A percentile compares a stretch with the other conserved stretches of the same genome.
phyloP scores from a whole-genome alignment of 23 red algal genomes.

The Gracilaria gracilis region DNA sequence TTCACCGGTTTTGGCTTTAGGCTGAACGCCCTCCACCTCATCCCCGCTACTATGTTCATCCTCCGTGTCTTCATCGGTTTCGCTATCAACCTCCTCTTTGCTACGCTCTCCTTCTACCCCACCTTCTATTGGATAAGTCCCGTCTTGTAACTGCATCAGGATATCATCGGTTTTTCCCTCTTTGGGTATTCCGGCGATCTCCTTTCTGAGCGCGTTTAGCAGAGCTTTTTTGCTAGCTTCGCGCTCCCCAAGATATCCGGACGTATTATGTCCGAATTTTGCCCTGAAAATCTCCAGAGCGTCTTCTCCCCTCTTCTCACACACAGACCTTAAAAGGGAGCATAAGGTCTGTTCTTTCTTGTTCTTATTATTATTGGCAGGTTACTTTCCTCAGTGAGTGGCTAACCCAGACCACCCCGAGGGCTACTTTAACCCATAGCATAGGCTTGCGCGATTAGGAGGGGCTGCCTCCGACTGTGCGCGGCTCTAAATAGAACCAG shows the following conservation, averaged over 20 bases:
- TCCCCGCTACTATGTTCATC: too few species aligned
- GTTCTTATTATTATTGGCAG: neutral
- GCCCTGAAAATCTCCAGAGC: neutral
- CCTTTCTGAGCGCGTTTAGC: neutral
- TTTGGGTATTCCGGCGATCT: neutral
- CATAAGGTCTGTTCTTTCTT: too few species aligned
- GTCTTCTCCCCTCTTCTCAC: neutral
- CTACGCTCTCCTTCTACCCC: too few species aligned
- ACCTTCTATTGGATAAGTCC: too few species aligned
- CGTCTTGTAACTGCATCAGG: neutral
- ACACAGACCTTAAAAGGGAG: neutral
- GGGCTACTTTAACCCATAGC: slow-evolving; percentile 6
- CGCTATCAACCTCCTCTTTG: too few species aligned
- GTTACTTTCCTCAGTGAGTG: neutral
- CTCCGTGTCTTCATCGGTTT: too few species aligned
- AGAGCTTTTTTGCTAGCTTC: neutral
- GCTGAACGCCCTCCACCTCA: too few species aligned
- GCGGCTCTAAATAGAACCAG: slow-evolving; percentile 23
- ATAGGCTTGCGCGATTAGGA: slow-evolving; percentile 25
- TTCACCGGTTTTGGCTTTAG: too few species aligned
- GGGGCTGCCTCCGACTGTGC: slow-evolving; percentile 33
- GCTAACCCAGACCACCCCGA: neutral
- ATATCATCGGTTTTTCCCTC: neutral
- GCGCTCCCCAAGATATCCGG: neutral
- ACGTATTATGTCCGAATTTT: neutral